Percentiles rank a stretch among this genome's conserved stretches.
Evolutionary conservation across 805 yeast species (phyloP).

Genomic region (Candida manassasensis): DNA sequence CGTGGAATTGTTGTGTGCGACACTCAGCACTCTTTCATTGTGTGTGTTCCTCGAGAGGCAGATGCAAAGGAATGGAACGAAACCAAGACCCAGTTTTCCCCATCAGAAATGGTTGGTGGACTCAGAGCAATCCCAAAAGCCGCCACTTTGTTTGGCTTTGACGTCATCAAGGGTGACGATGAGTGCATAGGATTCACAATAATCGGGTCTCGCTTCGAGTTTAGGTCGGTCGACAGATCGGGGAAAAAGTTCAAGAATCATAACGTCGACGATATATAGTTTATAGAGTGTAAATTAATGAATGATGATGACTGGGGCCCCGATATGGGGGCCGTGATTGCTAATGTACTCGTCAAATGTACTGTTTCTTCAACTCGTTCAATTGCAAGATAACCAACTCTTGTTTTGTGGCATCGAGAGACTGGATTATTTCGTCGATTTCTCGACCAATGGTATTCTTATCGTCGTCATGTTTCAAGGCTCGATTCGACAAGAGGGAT

Average conservation of each 20-base stretch:
- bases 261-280: constrained; percentile 53
- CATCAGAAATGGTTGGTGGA: constrained; percentile 50
- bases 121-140: constrained; percentile 62
- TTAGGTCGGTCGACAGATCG: constrained; percentile 75
- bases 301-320: no score
- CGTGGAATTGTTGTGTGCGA: constrained; percentile 83
- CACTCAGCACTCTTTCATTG: constrained; percentile 63
- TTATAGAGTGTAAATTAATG: constrained; percentile 3
- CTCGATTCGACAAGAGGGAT: constrained; percentile 3
- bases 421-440: constrained; percentile 11
- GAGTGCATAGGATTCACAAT: constrained; percentile 54
- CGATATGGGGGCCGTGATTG: background rate
- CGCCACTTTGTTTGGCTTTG: constrained; percentile 59
- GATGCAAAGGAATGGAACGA: constrained; percentile 32
- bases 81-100: constrained; percentile 17
- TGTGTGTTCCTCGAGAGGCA: constrained; percentile 46
- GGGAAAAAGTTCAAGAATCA: constrained; percentile 82
- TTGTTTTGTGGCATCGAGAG: constrained; percentile 13
- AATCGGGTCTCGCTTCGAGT: constrained; percentile 74
- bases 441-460: constrained; percentile 6
- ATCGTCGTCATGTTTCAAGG: constrained; percentile 5
- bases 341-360: background rate
- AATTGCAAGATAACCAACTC: constrained; percentile 22
- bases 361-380: constrained; percentile 12
- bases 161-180: constrained; percentile 19